Conservation (phyloP, 495 filamentous ascomycete genomes). For the Daldinia concentrica region DNA sequence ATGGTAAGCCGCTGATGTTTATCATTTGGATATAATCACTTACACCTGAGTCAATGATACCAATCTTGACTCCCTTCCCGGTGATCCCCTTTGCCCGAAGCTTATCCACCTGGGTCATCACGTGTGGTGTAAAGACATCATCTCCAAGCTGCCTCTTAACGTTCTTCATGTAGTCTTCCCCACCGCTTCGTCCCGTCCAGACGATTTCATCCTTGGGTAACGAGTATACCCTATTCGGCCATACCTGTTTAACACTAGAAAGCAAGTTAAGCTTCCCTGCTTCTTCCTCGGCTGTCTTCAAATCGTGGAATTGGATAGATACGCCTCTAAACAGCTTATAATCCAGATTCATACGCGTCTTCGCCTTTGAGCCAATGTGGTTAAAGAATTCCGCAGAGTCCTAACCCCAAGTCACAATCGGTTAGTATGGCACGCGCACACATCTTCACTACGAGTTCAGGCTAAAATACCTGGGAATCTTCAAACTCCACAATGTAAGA, state of each 20-base stretch:
- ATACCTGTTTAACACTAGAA: constrained; percentile 57
- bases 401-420: constrained; percentile 36
- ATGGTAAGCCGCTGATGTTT: constrained; percentile 25
- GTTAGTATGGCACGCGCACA: constrained; percentile 26
- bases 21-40: constrained; percentile 24
- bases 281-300: constrained; percentile 52
- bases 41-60: constrained; percentile 59
- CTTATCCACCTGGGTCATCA: constrained; percentile 62
- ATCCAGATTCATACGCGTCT: constrained; percentile 55
- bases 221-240: constrained; percentile 55
- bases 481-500: constrained; percentile 62
- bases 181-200: constrained; percentile 50
- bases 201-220: constrained; percentile 57
- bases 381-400: constrained; percentile 52
- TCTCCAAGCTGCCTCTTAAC: constrained; percentile 45
- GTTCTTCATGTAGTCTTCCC: constrained; percentile 43
- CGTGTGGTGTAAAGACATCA: constrained; percentile 55
- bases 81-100: constrained; percentile 54
- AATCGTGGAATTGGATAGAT: constrained; percentile 58
- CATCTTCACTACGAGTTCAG: neutral
- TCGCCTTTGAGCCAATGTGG: constrained; percentile 50
- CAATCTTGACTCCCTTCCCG: constrained; percentile 60
- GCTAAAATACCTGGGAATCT: constrained; percentile 51
- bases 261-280: constrained; percentile 51
- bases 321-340: constrained; percentile 60